Base-by-base conservation (phyloP, 2,329 filamentous ascomycete species). In the Botrytis sinoallii region DNA sequence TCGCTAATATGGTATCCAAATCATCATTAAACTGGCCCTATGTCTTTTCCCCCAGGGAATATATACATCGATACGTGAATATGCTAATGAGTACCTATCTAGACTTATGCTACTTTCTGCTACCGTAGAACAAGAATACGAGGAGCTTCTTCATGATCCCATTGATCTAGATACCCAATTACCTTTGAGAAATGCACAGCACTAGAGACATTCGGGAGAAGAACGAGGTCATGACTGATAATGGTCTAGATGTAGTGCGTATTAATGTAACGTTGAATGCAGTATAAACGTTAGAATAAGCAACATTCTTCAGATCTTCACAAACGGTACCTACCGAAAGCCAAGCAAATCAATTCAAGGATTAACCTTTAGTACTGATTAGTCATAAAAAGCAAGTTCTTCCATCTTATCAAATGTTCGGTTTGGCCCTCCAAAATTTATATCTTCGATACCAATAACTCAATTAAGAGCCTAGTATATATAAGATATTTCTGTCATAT, bases 321-420 rank as follows among this genome's bases (percentile, higher is more conserved):
- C 5, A 57, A 57, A 29, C 52, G 52, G 52, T 57, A 57, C 16
- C 25, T 55, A 40, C 65, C 46, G 65, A 55, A 35, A 40, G 65
- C 65, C 65, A 67, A 67, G 65, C 46, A 38, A n/a, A 40, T 55
- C 25, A n/a, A 4, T 20, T 10, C 64, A 46, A 25, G 64, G 64
- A 40, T 29, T 7, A 29, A 44, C 32, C 32, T n/a, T 29, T 55
- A 55, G 65, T 40, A 9, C 8, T 2, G 40, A 68, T 57, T 68
- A 68, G 66, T 68, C 66, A 69, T 44, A 12, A 42, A 57, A 42
- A 42, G 38, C 48, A 69, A 44, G 48, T 57, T 57, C 48, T 42
- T 68, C 66, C 35, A 57, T 14, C 48, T 57, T 68, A 32, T 68
- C 25, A 40, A 55, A 40, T 55, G 35, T 38, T 67, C 46, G 22